Evolutionary conservation across 768 basidiomycete genomes (phyloP), one percentile per base, ranked within the genome.

Genomic region (Strobilomyces confusus): DNA sequence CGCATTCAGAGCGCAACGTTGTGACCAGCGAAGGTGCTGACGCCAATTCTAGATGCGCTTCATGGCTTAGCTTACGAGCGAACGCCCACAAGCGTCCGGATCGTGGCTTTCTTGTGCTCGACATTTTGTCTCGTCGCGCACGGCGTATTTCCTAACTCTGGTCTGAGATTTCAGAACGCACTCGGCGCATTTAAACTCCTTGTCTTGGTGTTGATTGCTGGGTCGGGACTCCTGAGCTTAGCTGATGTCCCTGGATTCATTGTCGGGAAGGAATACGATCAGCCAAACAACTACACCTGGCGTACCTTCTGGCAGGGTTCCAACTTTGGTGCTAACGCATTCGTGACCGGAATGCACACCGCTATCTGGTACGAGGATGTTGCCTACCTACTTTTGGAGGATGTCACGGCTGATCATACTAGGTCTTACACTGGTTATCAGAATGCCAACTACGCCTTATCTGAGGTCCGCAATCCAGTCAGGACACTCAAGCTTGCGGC

Each of bases 351-450:
- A 4, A 69, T 89, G 29, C 87, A 86, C 63, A 84, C 77, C 56
- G 83, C 88, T 40, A 83, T 86, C 22, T 89, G 87, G 87, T 86
- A 49, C 9, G 72, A 20, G 1, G 9, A 25, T 14, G 7, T 1
- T 25, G 3, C 13, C 26, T 5, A 5, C 13, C 26, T 5, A 5
- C 32, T 5, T n/a, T 47, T 15, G 4, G 0, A 2, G 6, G 13
- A 50, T 6, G 37, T 32, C 33, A 8, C 22, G 3, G 9, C 44
- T 48, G 7, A 59, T 26, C 49, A 13, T 15, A 32, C 12, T 38
- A 87, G 86, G 86, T 83, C 84, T 0, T 87, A 82, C 62, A 75
- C 79, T 44, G 88, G 88, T 0, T 91, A 88, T 63, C 79, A 81
- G 3, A 87, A 85, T 52, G 86, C 86, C 9, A 88, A 89, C 61